A percentile compares a stretch with the other conserved stretches of the same genome.
These are phyloP conservation scores for Eucalyptus erythrocorys DNA, from an alignment of 345 rosid genomes.

Conservation along the genomic window DNA sequence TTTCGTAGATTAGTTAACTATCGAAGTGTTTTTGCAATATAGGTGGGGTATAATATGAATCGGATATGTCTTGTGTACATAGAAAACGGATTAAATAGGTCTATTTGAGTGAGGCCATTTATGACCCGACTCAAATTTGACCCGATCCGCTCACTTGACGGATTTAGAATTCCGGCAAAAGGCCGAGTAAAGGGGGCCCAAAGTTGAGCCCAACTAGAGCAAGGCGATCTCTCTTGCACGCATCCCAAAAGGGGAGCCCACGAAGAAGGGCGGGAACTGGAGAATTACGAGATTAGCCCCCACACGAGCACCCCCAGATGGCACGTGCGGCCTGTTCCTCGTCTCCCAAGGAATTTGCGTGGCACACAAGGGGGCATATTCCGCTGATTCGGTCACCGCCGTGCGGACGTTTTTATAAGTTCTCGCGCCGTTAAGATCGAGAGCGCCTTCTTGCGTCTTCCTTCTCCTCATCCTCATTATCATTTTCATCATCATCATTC, in stretches of 20 bases:
- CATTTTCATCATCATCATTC: background rate
- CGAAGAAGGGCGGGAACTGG: fast-evolving
- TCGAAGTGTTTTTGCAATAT: fast-evolving
- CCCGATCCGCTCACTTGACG: too few relatives aligned
- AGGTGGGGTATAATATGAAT: too few relatives aligned
- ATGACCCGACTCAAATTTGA: too few relatives aligned
- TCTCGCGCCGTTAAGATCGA: background rate
- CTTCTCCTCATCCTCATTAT: background rate
- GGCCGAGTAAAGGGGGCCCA: background rate
- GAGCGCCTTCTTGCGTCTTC: background rate
- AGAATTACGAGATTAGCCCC: background rate
- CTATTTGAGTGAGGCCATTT: too few relatives aligned
- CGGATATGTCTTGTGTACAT: fast-evolving
- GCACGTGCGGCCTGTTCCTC: background rate
- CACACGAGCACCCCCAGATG: background rate
- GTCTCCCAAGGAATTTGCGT: background rate
- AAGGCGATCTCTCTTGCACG: background rate
- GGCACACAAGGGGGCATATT: background rate
- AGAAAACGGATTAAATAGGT: too few relatives aligned
- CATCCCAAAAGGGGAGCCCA: background rate
- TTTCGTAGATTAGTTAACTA: too few relatives aligned
- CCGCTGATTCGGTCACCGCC: background rate
- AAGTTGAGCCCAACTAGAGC: background rate
- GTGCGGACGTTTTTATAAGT: background rate
- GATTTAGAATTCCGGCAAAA: background rate